A percentile compares a stretch with the other conserved stretches of the same genome.
Evolutionary conservation across 2,329 filamentous ascomycete species (phyloP).

Genomic region (Lasiodiplodia gonubiensis): DNA sequence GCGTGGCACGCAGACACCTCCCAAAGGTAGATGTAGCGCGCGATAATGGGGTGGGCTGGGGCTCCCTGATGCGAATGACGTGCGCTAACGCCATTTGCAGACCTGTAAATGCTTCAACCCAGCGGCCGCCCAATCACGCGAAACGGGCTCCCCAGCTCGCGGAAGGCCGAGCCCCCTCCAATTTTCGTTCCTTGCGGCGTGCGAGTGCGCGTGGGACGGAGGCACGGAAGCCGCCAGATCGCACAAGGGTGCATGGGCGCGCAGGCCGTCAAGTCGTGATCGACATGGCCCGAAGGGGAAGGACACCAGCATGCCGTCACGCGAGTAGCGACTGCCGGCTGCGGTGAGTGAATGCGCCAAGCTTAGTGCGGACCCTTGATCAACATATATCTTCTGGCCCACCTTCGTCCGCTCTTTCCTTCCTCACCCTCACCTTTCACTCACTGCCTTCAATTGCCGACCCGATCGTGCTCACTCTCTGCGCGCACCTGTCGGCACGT

Average conservation of each 20-base stretch:
- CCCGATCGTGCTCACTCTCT: neutral
- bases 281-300: conserved; percentile 19
- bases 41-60: conserved; percentile 1
- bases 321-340: conserved; percentile 8
- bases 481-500: conserved; percentile 1
- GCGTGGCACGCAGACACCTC: neutral
- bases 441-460: neutral
- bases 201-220: conserved; percentile 11
- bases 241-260: conserved; percentile 10
- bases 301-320: conserved; percentile 17
- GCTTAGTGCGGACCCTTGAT: neutral
- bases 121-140: conserved; percentile 2
- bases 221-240: conserved; percentile 17
- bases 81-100: conserved; percentile 13
- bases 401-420: neutral
- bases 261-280: conserved; percentile 8
- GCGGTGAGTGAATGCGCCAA: conserved; percentile 7
- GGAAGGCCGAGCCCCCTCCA: conserved; percentile 17
- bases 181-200: conserved; percentile 17
- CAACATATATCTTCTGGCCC: conserved; percentile 3
- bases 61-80: conserved; percentile 1
- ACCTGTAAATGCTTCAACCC: neutral
- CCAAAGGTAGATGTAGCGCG: conserved; percentile 3
- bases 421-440: neutral
- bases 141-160: neutral